These are phyloP conservation scores for Gigaspora rosea DNA, from an alignment of 192 early-diverging fungal species.

Conservation along the genomic window DNA sequence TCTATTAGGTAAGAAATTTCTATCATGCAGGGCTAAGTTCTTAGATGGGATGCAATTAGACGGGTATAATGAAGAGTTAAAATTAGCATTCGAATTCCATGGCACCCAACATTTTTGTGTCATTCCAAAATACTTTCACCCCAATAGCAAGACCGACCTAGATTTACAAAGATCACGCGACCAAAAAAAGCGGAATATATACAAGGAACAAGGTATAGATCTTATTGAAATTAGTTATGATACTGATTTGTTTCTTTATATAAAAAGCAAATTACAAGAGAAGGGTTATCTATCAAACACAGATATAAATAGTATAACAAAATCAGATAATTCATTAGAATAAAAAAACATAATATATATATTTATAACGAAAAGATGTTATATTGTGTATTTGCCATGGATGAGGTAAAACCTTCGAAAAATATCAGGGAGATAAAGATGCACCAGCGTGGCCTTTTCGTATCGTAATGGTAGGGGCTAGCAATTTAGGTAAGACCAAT, in stretches of 20 bases:
- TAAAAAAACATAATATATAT: too few species aligned
- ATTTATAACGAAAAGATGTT: too few species aligned
- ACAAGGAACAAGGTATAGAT: neutral
- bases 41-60: constrained; percentile 2
- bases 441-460: too few species aligned
- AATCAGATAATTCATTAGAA: too few species aligned
- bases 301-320: too few species aligned
- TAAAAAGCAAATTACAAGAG: constrained; percentile 5
- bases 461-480: too few species aligned
- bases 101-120: too few species aligned
- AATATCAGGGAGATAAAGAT: too few species aligned
- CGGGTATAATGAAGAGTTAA: constrained; percentile 16
- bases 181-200: constrained; percentile 11
- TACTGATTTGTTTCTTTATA: constrained; percentile 18
- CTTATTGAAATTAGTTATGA: neutral
- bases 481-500: too few species aligned
- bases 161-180: neutral
- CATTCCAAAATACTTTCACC: too few species aligned
- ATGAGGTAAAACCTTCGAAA: too few species aligned
- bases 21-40: constrained; percentile 19
- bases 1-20: constrained; percentile 21
- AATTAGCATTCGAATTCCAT: constrained; percentile 7
- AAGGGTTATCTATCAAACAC: constrained; percentile 19
- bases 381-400: too few species aligned
- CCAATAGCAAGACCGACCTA: neutral